phyloP scores from a whole-genome alignment of 2,329 filamentous ascomycete genomes.

The Colletotrichum sp. region DNA sequence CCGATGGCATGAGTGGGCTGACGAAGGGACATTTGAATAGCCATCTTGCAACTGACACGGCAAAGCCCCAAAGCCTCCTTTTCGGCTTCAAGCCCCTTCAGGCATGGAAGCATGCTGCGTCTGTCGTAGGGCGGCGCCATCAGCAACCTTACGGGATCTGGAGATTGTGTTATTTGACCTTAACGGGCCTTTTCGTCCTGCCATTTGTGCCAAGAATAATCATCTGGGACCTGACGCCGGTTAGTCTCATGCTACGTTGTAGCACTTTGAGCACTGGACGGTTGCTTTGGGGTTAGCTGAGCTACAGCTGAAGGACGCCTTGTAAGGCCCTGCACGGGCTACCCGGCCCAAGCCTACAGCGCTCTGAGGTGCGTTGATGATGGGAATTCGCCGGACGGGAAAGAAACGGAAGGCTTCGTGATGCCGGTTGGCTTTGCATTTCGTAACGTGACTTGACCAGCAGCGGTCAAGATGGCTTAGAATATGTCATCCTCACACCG shows the following conservation, averaged over 20 bases:
- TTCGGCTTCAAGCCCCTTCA: background rate
- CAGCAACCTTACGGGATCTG: background rate
- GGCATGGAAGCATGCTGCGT: background rate
- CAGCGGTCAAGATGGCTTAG: background rate
- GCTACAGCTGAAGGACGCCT: constrained; percentile 5
- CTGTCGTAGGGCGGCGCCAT: background rate
- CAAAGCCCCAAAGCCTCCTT: background rate
- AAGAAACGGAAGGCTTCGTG: background rate
- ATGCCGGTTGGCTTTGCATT: background rate
- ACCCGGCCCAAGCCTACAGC: background rate
- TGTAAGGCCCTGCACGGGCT: background rate
- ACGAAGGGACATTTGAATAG: background rate
- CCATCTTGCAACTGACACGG: background rate
- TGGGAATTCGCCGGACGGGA: background rate
- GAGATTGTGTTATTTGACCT: background rate
- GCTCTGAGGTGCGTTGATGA: background rate
- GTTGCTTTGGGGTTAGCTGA: constrained; percentile 1
- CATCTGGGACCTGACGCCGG: background rate
- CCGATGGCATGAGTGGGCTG: background rate
- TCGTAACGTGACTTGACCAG: background rate
- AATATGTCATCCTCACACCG: background rate
- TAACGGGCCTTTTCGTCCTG: background rate
- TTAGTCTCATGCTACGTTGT: constrained; percentile 17
- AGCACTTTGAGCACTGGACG: background rate
- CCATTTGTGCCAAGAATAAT: constrained; percentile 2